Conservation (phyloP, 2,329 filamentous ascomycete genomes). For the Diplodia mutila region DNA sequence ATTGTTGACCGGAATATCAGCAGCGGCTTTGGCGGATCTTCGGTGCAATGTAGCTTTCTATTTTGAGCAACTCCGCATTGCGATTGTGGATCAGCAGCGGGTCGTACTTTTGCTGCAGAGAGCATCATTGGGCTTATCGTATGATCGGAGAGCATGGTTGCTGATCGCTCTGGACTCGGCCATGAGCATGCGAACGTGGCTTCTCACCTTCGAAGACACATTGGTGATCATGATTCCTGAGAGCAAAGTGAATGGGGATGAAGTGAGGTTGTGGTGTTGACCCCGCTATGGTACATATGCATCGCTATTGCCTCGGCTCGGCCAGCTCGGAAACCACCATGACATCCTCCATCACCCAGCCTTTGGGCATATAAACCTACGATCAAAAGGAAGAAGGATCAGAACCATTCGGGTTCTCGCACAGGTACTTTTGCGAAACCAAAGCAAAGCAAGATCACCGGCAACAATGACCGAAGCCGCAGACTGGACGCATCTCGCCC, state of each 20-base stretch:
- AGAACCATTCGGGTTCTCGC: too few relatives aligned
- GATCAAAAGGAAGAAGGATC: too few relatives aligned
- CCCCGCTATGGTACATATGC: background rate
- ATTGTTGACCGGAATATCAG: background rate
- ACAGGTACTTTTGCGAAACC: background rate
- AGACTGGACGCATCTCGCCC: slow-evolving; percentile 1
- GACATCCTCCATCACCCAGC: background rate
- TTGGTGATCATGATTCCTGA: background rate
- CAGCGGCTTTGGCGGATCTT: background rate
- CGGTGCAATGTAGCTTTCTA: background rate
- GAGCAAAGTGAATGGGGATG: background rate
- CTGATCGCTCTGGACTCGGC: background rate
- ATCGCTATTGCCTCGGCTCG: background rate
- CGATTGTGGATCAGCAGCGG: background rate
- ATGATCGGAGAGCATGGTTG: background rate
- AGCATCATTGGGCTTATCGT: background rate
- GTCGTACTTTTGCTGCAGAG: background rate
- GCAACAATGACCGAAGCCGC: background rate
- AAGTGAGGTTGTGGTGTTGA: background rate
- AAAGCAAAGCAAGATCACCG: background rate
- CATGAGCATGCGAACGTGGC: background rate
- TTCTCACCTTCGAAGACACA: background rate
- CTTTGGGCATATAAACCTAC: background rate
- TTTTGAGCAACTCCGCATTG: background rate
- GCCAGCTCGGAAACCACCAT: background rate